These are phyloP conservation scores for Glycyrrhiza uralensis DNA, from an alignment of 306 rosid species.

Conservation along the genomic window DNA sequence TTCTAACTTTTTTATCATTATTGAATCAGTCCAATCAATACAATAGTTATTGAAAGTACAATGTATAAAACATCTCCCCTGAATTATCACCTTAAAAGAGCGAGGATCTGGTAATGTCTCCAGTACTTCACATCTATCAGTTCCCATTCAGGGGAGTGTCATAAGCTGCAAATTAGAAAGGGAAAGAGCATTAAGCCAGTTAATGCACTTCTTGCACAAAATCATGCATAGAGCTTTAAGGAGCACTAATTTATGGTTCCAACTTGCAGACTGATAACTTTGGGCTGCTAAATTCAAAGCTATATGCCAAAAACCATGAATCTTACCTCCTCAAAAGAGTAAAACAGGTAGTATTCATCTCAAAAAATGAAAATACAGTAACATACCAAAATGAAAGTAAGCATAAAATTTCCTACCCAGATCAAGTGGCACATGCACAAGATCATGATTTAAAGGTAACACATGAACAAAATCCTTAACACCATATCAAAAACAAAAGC, in stretches of 20 bases:
- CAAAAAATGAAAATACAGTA: not conserved
- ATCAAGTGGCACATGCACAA: not conserved
- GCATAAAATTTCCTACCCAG: not conserved
- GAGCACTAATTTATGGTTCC: not conserved
- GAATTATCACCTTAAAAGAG: constrained; percentile 59
- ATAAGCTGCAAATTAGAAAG: constrained; percentile 38
- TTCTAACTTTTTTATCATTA: not conserved
- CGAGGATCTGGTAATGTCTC: constrained; percentile 34
- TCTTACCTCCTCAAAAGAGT: not conserved
- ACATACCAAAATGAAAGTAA: constrained; percentile 8
- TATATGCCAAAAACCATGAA: not conserved
- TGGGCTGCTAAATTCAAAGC: not conserved
- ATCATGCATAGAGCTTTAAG: not conserved
- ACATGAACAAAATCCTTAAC: not conserved
- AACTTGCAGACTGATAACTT: not conserved
- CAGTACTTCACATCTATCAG: constrained; percentile 48
- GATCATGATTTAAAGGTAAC: not conserved
- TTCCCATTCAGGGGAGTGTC: constrained; percentile 58
- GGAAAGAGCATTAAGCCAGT: constrained; percentile 25
- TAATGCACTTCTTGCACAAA: constrained; percentile 14
- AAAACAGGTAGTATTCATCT: not conserved
- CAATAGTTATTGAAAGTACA: not conserved
- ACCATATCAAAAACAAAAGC: not conserved
- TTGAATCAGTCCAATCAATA: not conserved
- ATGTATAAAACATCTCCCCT: not conserved